Percentiles rank a stretch among this genome's conserved stretches.
Evolutionary conservation across 768 basidiomycete species (phyloP).

Genomic region (Lyophyllum shimeji): DNA sequence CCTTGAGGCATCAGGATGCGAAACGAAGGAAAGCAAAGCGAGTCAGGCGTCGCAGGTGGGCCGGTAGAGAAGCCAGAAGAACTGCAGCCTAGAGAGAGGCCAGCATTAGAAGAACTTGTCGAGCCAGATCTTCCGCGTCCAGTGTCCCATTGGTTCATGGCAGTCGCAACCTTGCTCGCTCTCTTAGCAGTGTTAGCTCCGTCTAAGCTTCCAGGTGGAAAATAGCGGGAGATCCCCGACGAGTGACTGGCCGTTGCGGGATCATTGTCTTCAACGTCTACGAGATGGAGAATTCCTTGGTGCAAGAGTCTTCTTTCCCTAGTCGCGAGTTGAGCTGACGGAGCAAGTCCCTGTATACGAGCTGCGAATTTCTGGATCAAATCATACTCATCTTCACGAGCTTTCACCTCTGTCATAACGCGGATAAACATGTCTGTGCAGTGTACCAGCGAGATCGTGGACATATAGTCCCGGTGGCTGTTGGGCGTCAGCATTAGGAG

Average conservation of each 20-base stretch:
- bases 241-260: constrained; percentile 9
- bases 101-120: constrained; percentile 24
- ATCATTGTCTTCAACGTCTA: constrained; percentile 32
- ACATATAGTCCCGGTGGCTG: constrained; percentile 67
- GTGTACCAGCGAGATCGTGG: constrained; percentile 63
- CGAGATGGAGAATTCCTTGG: constrained; percentile 57
- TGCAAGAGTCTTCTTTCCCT: constrained; percentile 76
- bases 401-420: constrained; percentile 82
- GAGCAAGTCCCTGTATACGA: constrained; percentile 60
- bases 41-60: constrained; percentile 8
- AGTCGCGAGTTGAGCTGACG: constrained; percentile 53
- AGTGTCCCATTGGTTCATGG: constrained; percentile 43
- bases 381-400: constrained; percentile 85
- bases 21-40: constrained; percentile 17
- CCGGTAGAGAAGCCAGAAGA: constrained; percentile 13
- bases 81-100: constrained; percentile 21
- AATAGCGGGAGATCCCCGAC: constrained; percentile 5
- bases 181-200: constrained; percentile 18
- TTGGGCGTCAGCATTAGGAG: constrained; percentile 70
- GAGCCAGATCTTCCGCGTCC: constrained; percentile 44
- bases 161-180: constrained; percentile 35
- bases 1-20: constrained; percentile 11
- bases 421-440: constrained; percentile 71
- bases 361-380: constrained; percentile 59
- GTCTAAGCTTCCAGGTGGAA: constrained; percentile 11